Evolutionary conservation across 192 early-diverging fungal species (phyloP), one percentile per base, ranked within the genome.

Genomic region (Spinellus fusiger): DNA sequence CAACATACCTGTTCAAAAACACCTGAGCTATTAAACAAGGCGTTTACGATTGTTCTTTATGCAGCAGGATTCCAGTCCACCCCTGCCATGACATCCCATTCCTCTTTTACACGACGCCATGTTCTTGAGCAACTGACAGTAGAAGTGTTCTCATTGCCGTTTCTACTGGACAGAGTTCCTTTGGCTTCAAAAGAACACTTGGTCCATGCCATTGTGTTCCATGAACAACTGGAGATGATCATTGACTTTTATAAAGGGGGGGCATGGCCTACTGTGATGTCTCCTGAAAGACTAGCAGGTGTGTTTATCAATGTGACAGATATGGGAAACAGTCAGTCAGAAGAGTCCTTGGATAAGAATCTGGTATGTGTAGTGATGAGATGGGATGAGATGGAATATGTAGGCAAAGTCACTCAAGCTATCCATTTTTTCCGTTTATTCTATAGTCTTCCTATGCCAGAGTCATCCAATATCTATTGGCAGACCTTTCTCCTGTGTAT

Each of bases 91-190:
- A 23, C 4, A 4, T 51, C 49, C 3, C 16, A 51, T 3, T 6
- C 20, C 3, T 3, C n/a, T 23, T 27, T 51, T 13, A 23, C 49
- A 51, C 49, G 27, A 10, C 49, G 26, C 20, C 2, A 1, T 16
- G 12, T 51, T 29, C 25, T 29, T 27, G 49, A 69, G 31, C 34
- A 64, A 26, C 77, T 85, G n/a, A 61, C 73, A 18, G 67, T 29
- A 12, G 33, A 80, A 29, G 77, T 86, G 46, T 50, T 86, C 23
- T 72, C 81, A n/a, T 64, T 86, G 5, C 73, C 78, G 22, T 29
- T 68, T 18, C 46, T 86, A 1, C 64, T 74, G 2, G 71, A 80
- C 55, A 61, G 73, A 9, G 71, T 84, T 35, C 69, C 70, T 6
- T 67, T 72, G 18, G 73, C 74, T 23, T 50, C 57, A 0, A 53